These are phyloP conservation scores for Annulohypoxylon truncatum DNA, from an alignment of 2,329 filamentous ascomycete species.

Conservation along the genomic window DNA sequence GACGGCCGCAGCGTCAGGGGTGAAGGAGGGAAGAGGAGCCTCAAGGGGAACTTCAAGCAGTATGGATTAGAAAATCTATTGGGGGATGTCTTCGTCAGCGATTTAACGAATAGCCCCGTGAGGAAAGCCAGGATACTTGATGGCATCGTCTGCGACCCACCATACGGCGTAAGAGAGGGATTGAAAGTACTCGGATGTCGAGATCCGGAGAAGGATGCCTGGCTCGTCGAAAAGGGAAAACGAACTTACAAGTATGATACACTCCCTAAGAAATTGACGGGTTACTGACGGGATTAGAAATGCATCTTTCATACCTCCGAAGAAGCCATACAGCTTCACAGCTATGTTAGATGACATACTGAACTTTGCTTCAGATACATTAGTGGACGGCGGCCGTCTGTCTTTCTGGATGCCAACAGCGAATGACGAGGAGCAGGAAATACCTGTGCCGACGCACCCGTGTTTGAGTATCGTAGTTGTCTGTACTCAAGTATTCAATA, in stretches of 20 bases:
- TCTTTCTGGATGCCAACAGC: constrained; percentile 98
- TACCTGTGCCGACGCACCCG: constrained; percentile 81
- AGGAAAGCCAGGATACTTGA: constrained; percentile 69
- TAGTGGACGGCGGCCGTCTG: constrained; percentile 83
- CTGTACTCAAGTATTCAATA: constrained; percentile 89
- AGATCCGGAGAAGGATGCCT: constrained; percentile 70
- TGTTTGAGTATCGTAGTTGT: constrained; percentile 78
- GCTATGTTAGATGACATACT: constrained; percentile 92
- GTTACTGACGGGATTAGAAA: constrained; percentile 38
- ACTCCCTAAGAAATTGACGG: background rate
- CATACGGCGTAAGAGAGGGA: constrained; percentile 94
- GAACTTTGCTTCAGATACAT: constrained; percentile 78
- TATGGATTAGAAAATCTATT: constrained; percentile 76
- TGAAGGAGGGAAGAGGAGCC: constrained; percentile 63
- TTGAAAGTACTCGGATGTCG: constrained; percentile 85
- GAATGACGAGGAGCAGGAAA: constrained; percentile 80
- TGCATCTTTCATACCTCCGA: constrained; percentile 69
- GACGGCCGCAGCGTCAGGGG: constrained; percentile 91
- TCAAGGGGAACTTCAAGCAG: constrained; percentile 81
- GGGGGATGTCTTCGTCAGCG: constrained; percentile 84
- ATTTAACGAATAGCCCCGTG: constrained; percentile 88
- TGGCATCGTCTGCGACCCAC: constrained; percentile 94
- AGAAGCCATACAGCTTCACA: constrained; percentile 90
- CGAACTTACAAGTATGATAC: constrained; percentile 73
- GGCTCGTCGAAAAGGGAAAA: constrained; percentile 75